A percentile compares a stretch with the other conserved stretches of the same genome.
These are phyloP conservation scores for Trypanosoma congolense DNA, from an alignment of 208 protist species.

Conservation along the genomic window DNA sequence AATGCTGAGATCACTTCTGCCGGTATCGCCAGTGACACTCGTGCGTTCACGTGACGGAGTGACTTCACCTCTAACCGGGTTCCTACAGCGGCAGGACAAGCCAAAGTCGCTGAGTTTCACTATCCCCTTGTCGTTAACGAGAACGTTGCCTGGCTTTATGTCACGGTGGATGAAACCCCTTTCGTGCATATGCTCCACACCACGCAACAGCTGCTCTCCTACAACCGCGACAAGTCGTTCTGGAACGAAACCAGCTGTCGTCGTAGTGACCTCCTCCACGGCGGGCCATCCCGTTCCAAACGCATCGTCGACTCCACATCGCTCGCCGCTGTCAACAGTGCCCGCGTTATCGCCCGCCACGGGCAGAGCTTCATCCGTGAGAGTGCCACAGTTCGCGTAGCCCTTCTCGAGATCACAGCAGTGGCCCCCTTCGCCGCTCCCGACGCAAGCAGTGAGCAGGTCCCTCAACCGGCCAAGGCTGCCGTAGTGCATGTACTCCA, in stretches of 20 bases:
- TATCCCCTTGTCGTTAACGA: constrained; percentile 91
- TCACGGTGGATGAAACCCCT: constrained; percentile 87
- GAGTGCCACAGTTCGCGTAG: no score
- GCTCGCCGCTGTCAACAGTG: no score
- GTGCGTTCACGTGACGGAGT: not conserved
- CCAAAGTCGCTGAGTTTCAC: constrained; percentile 97
- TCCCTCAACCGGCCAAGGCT: constrained; percentile 56
- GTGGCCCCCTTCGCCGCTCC: constrained; percentile 6
- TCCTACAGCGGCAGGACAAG: constrained; percentile 68
- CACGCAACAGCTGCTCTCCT: constrained; percentile 74
- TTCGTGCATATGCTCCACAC: constrained; percentile 82
- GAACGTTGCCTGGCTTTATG: constrained; percentile 93
- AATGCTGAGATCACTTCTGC: not conserved
- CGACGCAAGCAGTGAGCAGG: constrained; percentile 6
- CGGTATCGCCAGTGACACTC: not conserved
- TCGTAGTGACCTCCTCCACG: constrained; percentile 22
- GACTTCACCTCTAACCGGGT: not conserved
- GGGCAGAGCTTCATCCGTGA: no score
- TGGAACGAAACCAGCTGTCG: constrained; percentile 41
- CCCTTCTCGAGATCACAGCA: not conserved
- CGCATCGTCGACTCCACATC: no score
- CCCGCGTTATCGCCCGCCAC: no score
- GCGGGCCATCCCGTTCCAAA: constrained; percentile 25
- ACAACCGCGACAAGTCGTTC: constrained; percentile 80
- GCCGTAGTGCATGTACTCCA: constrained; percentile 91